Conservation (phyloP, 1,284 basidiomycete species). For the Apiotrichum gracile region DNA sequence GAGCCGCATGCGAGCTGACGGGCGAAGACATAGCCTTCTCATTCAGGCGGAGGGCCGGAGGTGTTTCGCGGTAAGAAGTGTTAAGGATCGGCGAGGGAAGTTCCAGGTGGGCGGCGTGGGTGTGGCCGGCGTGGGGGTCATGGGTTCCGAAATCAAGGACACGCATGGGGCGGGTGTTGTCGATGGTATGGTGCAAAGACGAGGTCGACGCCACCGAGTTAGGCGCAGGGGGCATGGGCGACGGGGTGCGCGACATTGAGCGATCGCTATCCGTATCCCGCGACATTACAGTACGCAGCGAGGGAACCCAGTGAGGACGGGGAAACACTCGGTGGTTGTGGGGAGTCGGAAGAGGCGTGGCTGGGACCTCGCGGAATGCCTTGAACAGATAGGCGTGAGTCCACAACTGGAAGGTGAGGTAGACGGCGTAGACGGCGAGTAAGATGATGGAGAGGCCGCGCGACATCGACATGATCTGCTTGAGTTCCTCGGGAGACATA, state of each 20-base stretch:
- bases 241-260: neutral
- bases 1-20: neutral
- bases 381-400: slow-evolving; percentile 59
- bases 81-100: neutral
- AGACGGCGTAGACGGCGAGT: slow-evolving; percentile 53
- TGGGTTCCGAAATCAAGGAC: neutral
- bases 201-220: neutral
- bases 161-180: neutral
- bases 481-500: slow-evolving; percentile 22
- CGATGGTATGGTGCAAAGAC: neutral
- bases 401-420: slow-evolving; percentile 51
- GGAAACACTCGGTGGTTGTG: slow-evolving; percentile 38
- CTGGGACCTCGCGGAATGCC: slow-evolving; percentile 20
- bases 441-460: slow-evolving; percentile 55
- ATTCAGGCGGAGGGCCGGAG: neutral
- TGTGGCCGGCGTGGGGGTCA: neutral
- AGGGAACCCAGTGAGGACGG: slow-evolving; percentile 44
- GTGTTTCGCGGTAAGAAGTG: neutral
- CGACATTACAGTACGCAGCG: slow-evolving; percentile 16
- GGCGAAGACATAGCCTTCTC: neutral
- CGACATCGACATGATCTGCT: slow-evolving; percentile 47
- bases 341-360: slow-evolving; percentile 37
- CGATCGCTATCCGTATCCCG: slow-evolving; percentile 2
- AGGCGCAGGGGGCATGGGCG: neutral
- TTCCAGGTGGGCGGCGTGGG: neutral